These are phyloP conservation scores for Ceratocystis colombiana DNA, from an alignment of 2,329 filamentous ascomycete species.

Conservation along the genomic window DNA sequence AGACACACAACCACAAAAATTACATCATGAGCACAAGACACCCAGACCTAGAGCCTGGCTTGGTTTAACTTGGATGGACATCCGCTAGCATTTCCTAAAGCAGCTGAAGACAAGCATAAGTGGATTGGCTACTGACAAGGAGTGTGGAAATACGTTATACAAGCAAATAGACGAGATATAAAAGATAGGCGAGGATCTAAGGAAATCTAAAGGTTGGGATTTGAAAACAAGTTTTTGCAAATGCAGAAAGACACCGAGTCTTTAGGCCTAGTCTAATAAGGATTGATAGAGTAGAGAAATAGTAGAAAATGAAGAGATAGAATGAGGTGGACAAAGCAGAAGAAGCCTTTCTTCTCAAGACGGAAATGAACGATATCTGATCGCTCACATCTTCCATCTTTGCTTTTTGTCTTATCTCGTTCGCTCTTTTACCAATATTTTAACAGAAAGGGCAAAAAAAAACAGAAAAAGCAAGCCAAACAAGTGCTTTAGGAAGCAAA, in stretches of 20 bases:
- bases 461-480: not conserved
- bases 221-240: slow-evolving; percentile 4
- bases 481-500: not conserved
- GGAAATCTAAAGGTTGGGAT: slow-evolving; percentile 4
- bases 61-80: too few species aligned
- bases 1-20: too few species aligned
- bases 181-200: not conserved
- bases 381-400: too few species aligned
- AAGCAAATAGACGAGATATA: too few species aligned
- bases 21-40: too few species aligned
- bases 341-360: too few species aligned
- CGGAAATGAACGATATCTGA: too few species aligned
- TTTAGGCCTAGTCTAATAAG: slow-evolving; percentile 5
- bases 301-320: not conserved
- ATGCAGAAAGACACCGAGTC: slow-evolving; percentile 14
- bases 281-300: not conserved
- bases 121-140: too few species aligned
- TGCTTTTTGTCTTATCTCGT: not conserved
- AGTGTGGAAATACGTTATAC: too few species aligned
- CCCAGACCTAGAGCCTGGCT: too few species aligned
- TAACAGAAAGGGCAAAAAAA: not conserved
- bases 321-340: not conserved
- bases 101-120: too few species aligned
- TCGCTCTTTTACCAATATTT: slow-evolving; percentile 10
- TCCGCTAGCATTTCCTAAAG: too few species aligned